Evolutionary conservation across 305 asterid genomes (phyloP).

Genomic region (Solanum hybrid): DNA sequence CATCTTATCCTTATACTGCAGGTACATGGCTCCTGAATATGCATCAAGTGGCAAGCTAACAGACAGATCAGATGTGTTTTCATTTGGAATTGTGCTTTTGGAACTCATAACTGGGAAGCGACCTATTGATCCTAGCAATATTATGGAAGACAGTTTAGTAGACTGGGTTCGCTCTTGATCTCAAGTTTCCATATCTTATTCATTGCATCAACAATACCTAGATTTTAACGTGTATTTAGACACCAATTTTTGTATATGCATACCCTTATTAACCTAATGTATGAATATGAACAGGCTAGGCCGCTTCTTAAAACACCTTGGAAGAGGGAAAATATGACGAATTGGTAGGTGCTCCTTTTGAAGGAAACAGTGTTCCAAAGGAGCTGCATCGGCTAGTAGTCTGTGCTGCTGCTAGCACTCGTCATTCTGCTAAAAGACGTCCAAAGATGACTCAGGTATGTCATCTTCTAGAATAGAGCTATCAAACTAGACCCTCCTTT

Average conservation of each 20-base stretch:
- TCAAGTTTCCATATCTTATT: background rate
- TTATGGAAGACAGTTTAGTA: conserved; percentile 69
- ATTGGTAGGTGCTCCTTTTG: conserved; percentile 47
- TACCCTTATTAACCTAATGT: background rate
- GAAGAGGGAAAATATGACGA: conserved; percentile 39
- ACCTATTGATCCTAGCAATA: conserved; percentile 45
- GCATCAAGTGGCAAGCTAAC: conserved; percentile 73
- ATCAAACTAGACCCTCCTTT: background rate
- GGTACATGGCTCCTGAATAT: conserved; percentile 82
- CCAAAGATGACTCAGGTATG: conserved; percentile 73
- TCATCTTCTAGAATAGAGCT: background rate
- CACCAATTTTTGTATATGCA: background rate
- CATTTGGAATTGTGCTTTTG: conserved; percentile 72
- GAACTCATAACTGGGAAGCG: conserved; percentile 62
- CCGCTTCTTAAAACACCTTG: conserved; percentile 36
- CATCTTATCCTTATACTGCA: background rate
- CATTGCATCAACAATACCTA: background rate
- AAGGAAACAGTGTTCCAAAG: conserved; percentile 26
- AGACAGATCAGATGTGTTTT: conserved; percentile 74
- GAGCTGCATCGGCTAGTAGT: conserved; percentile 54
- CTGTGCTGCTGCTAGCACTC: conserved; percentile 53
- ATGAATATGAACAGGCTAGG: conserved; percentile 38
- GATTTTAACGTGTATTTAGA: background rate
- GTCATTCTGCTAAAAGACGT: conserved; percentile 64
- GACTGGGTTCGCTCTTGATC: conserved; percentile 53